Evolutionary conservation across 2,329 filamentous ascomycete species (phyloP).

Genomic region (Onygenales sp.): DNA sequence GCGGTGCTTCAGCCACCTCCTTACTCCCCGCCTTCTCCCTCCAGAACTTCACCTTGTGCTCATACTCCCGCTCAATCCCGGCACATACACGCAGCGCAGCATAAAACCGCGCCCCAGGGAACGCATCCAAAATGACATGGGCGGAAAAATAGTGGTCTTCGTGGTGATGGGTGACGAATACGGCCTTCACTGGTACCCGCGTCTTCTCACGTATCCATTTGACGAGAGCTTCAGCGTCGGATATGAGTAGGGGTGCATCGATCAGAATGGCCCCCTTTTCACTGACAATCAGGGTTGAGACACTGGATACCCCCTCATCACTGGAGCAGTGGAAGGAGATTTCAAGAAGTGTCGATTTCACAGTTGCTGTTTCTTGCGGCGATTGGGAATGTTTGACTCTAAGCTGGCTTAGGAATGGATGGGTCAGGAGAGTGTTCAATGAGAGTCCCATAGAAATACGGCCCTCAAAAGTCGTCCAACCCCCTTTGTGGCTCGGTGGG

Average conservation of each 20-base stretch:
- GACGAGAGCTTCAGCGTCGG: conserved; percentile 20
- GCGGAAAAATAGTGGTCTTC: conserved; percentile 26
- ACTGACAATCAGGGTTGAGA: conserved; percentile 15
- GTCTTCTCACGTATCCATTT: conserved; percentile 19
- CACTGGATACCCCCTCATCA: not conserved
- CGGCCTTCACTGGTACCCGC: conserved; percentile 16
- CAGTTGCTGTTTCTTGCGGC: not conserved
- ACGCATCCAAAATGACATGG: conserved; percentile 22
- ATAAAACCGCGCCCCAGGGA: conserved; percentile 14
- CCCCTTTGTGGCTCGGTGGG: no score
- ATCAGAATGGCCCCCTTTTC: conserved; percentile 15
- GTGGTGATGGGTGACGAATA: conserved; percentile 28
- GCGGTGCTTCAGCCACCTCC: conserved; percentile 18
- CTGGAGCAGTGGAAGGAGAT: not conserved
- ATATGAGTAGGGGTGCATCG: conserved; percentile 24
- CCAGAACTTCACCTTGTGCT: conserved; percentile 25
- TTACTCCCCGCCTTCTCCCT: conserved; percentile 15
- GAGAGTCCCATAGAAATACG: no score
- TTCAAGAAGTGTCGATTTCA: not conserved
- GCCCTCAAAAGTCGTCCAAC: no score
- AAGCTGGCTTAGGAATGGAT: no score
- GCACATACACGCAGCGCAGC: conserved; percentile 20
- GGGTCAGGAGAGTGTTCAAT: no score
- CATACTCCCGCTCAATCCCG: conserved; percentile 26
- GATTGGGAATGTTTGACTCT: no score